Evolutionary conservation across 139 green algal species (phyloP).

Genomic region (Closterium sp.): DNA sequence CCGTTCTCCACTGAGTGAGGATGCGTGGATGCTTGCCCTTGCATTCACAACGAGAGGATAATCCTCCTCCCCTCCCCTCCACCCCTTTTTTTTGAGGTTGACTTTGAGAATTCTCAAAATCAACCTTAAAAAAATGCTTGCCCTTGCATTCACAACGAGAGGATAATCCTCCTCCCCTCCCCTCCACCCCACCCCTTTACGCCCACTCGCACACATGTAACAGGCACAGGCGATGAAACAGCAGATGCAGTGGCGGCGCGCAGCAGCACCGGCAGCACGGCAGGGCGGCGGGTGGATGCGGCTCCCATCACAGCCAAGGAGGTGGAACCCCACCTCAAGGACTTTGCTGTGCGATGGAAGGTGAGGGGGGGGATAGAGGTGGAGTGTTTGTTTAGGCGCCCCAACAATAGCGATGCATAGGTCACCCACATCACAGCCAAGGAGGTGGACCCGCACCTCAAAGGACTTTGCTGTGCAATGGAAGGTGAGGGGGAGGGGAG

Average conservation of each 20-base stretch:
- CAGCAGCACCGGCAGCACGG: background rate
- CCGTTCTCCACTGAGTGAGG: background rate
- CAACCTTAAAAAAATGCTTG: too few relatives aligned
- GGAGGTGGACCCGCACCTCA: conserved; percentile 59
- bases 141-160: too few relatives aligned
- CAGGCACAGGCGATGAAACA: background rate
- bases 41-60: too few relatives aligned
- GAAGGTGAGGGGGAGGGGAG: background rate
- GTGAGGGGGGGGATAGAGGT: background rate
- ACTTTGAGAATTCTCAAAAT: too few relatives aligned
- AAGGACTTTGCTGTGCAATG: conserved; percentile 53
- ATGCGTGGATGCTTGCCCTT: too few relatives aligned
- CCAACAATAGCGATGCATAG: too few relatives aligned
- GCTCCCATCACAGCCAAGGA: conserved; percentile 3
- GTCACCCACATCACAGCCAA: too few relatives aligned
- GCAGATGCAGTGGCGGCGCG: background rate
- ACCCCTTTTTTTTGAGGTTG: conserved; percentile 59
- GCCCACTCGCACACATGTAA: background rate
- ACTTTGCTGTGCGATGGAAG: conserved; percentile 78
- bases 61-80: background rate
- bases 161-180: background rate
- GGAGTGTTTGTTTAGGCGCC: too few relatives aligned
- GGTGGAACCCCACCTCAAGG: conserved; percentile 62
- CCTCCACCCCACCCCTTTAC: background rate
- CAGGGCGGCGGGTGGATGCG: background rate